Evolutionary conservation across 1,139 yeast genomes (phyloP), one percentile per base, ranked within the genome.

Genomic region (Blastobotrys illinoisensis): DNA sequence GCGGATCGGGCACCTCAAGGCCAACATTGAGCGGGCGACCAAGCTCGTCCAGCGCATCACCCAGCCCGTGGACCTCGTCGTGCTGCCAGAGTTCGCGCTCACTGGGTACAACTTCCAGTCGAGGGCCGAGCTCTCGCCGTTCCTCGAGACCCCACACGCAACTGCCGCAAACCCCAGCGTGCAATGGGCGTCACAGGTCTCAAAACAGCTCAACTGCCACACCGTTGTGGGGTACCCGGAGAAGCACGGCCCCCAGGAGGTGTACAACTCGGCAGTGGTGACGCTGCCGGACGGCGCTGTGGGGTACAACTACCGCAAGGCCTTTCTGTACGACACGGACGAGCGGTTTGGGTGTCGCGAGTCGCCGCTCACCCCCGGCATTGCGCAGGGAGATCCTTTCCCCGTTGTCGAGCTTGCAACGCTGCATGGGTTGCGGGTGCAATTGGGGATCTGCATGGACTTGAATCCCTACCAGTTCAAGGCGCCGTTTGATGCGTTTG

Each of bases 391-490:
- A n/a, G 32, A 40, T 5, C 54, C 49, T 20, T 52, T 52, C 45
- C 51, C 51, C n/a, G 52, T 55, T 19, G 14, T 32, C 24, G 52
- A 40, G 16, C 16, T 40, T 5, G 56, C 56, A 1, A 50, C 53
- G 1, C 49, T 55, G 47, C 32, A 48, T 9, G 49, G 46, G 9
- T 19, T 60, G 11, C 60, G 69, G 11, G 72, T 86, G 0, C 79
- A 83, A 47, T 76, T 90, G 55, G 97, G 97, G 0, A 89, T 91
- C n/a, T 91, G 97, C 68, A 91, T 90, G 98, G 98, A 90, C 69
- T 71, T 91, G 59, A 90, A 88, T 67, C 97, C 97, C 0, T 86
- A 88, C 68, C 79, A 86, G 66, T 91, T 90, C 67, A 76, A 80
- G 60, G 90, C 96, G 1, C 90, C 95, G 1, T 89, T 88, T 70